Percentiles rank a stretch among this genome's conserved stretches.
Evolutionary conservation across 2,329 filamentous ascomycete species (phyloP).

Genomic region (Alternaria longipes): DNA sequence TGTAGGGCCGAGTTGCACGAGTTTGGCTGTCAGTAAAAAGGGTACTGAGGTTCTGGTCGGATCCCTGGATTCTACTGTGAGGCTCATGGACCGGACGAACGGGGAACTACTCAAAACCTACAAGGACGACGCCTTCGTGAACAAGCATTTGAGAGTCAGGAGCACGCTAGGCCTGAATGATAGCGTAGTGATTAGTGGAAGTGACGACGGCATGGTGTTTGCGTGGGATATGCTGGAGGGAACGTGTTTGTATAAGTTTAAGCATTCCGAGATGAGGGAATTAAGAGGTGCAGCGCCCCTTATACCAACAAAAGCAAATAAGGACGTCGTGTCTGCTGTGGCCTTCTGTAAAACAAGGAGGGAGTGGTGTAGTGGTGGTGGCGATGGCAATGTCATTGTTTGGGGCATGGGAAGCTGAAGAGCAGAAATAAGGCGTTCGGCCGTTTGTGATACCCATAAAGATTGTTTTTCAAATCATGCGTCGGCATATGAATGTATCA

Average conservation of each 20-base stretch:
- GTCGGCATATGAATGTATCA: not conserved
- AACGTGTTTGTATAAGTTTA: slow-evolving; percentile 69
- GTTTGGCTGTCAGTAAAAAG: slow-evolving; percentile 74
- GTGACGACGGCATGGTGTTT: slow-evolving; percentile 77
- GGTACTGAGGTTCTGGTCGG: slow-evolving; percentile 78
- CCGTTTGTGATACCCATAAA: slow-evolving; percentile 7
- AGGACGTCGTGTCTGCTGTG: slow-evolving; percentile 59
- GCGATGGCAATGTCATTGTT: slow-evolving; percentile 55
- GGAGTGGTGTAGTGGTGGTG: slow-evolving; percentile 61
- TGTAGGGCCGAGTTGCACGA: slow-evolving; percentile 71
- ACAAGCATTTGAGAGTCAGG: slow-evolving; percentile 77
- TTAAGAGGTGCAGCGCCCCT: slow-evolving; percentile 43
- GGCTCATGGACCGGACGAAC: slow-evolving; percentile 80
- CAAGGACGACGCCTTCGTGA: slow-evolving; percentile 64
- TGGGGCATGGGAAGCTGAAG: slow-evolving; percentile 38
- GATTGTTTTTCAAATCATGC: not conserved
- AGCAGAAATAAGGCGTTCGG: not conserved
- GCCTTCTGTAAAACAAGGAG: slow-evolving; percentile 57
- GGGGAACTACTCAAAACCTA: slow-evolving; percentile 80
- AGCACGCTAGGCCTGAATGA: slow-evolving; percentile 79
- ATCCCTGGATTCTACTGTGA: slow-evolving; percentile 76
- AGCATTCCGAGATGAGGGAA: slow-evolving; percentile 51
- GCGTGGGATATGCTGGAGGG: slow-evolving; percentile 88
- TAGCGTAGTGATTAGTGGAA: slow-evolving; percentile 80
- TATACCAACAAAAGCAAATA: slow-evolving; percentile 45